Evolutionary conservation across 192 early-diverging fungal species (phyloP).

Genomic region (Coemansia sp.): DNA sequence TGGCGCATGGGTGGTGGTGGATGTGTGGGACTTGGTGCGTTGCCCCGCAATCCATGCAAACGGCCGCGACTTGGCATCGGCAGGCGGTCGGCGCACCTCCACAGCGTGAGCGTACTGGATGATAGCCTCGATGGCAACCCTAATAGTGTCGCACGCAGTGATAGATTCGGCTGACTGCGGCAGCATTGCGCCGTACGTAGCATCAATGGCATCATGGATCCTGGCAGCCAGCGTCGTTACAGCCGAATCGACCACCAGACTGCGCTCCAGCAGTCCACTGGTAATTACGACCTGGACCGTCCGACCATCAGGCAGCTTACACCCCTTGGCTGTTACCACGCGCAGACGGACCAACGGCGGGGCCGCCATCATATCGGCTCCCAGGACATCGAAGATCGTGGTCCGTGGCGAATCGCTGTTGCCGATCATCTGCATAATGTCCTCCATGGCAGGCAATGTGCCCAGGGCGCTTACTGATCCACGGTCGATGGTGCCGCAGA

Average conservation of each 20-base stretch:
- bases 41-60: slow-evolving; percentile 41
- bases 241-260: slow-evolving; percentile 45
- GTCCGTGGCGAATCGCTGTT: slow-evolving; percentile 35
- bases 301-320: slow-evolving; percentile 24
- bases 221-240: slow-evolving; percentile 39
- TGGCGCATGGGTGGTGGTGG: neutral
- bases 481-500: slow-evolving; percentile 36
- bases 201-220: slow-evolving; percentile 24
- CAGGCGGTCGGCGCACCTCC: slow-evolving; percentile 17
- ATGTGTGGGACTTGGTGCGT: neutral
- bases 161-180: slow-evolving; percentile 24
- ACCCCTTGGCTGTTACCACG: slow-evolving; percentile 1
- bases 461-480: slow-evolving; percentile 38
- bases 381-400: slow-evolving; percentile 48
- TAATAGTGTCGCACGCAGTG: slow-evolving; percentile 20
- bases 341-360: slow-evolving; percentile 30
- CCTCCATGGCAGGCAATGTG: slow-evolving; percentile 48
- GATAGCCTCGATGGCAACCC: slow-evolving; percentile 38
- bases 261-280: slow-evolving; percentile 26
- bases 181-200: slow-evolving; percentile 28
- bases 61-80: neutral
- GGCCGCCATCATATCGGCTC: slow-evolving; percentile 5
- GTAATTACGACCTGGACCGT: slow-evolving; percentile 27
- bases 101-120: slow-evolving; percentile 37
- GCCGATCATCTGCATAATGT: slow-evolving; percentile 32